These are phyloP conservation scores for Debaryomyces udenii DNA, from an alignment of 1,139 yeast genomes.

Conservation along the genomic window DNA sequence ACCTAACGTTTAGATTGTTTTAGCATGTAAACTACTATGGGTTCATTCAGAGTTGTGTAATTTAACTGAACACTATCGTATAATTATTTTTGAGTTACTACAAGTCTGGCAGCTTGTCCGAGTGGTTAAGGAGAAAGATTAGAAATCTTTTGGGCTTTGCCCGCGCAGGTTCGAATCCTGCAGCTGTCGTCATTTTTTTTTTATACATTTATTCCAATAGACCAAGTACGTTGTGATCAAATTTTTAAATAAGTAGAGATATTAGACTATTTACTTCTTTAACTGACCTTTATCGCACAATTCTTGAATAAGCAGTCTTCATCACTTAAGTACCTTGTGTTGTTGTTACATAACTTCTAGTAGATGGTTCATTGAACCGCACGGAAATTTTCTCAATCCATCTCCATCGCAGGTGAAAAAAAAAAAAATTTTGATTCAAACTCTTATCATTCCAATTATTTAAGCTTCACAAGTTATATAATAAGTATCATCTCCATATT, in stretches of 20 bases:
- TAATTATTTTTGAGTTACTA: no score
- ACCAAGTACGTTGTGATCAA: no score
- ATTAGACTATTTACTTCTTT: no score
- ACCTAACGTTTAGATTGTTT: no score
- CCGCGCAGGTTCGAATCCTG: slow-evolving; percentile 66
- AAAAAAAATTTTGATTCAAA: slow-evolving; percentile 6
- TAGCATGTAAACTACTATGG: no score
- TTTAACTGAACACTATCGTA: no score
- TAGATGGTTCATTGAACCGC: slow-evolving; percentile 1
- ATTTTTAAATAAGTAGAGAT: no score
- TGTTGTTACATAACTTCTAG: background rate
- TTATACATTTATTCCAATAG: background rate
- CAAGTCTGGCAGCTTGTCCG: slow-evolving; percentile 63
- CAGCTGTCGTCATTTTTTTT: slow-evolving; percentile 51
- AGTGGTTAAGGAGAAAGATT: slow-evolving; percentile 62
- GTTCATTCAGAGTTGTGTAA: no score
- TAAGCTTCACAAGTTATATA: slow-evolving; percentile 2
- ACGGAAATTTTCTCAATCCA: slow-evolving; percentile 7
- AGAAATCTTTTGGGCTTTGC: slow-evolving; percentile 61
- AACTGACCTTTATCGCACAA: no score
- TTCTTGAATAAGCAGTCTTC: no score
- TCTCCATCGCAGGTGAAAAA: slow-evolving; percentile 10
- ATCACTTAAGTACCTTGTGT: background rate
- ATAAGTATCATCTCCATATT: background rate
- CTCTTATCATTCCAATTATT: background rate